Percentiles rank a stretch among this genome's conserved stretches.
Conservation (phyloP, 2,329 filamentous ascomycete species). For the Dryadomyces quercus-mongolicae region DNA sequence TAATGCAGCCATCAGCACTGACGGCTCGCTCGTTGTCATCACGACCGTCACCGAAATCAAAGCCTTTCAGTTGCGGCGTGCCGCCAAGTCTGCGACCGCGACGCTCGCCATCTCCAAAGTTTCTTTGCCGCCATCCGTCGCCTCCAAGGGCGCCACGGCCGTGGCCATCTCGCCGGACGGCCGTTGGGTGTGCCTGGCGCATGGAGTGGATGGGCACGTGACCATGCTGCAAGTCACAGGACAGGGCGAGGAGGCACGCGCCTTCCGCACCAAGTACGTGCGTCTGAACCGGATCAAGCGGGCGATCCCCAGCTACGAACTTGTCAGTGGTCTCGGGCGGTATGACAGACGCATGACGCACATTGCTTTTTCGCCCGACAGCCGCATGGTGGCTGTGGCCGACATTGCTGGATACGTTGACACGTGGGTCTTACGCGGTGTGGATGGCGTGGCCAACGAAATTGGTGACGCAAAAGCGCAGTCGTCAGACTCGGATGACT, state of each 20-base stretch:
- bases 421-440: constrained; percentile 61
- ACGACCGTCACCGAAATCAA: constrained; percentile 62
- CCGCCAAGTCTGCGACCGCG: constrained; percentile 23
- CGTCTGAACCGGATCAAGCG: constrained; percentile 33
- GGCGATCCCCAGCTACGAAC: constrained; percentile 39
- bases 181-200: constrained; percentile 50
- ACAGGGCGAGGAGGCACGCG: constrained; percentile 11
- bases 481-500: constrained; percentile 14
- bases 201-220: constrained; percentile 6
- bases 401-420: constrained; percentile 81
- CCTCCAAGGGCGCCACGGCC: constrained; percentile 52
- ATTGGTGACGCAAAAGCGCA: constrained; percentile 13
- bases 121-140: constrained; percentile 44
- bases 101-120: constrained; percentile 59
- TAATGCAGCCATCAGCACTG: constrained; percentile 51
- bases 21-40: constrained; percentile 64
- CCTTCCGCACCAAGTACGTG: constrained; percentile 28
- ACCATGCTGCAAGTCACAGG: constrained; percentile 35
- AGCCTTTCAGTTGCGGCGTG: not conserved
- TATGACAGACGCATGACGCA: constrained; percentile 71
- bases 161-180: constrained; percentile 59
- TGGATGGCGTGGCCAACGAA: constrained; percentile 21
- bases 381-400: constrained; percentile 63
- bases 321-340: constrained; percentile 54
- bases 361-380: constrained; percentile 67